Evolutionary conservation across 2,329 filamentous ascomycete genomes (phyloP).

Genomic region (Clonostachys solani): DNA sequence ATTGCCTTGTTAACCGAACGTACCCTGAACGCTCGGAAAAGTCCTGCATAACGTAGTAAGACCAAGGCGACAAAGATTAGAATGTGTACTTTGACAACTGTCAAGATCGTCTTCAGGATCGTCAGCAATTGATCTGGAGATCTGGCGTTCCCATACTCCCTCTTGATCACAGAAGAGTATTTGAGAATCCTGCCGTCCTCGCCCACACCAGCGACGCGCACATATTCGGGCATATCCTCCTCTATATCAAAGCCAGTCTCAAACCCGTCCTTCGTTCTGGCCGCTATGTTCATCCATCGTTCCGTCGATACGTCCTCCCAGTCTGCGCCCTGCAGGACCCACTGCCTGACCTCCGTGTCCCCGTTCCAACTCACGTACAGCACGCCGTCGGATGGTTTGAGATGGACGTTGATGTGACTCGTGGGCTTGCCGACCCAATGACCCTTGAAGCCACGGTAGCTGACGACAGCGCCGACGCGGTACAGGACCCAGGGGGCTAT

Average conservation of each 20-base stretch:
- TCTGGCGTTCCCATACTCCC: too few species aligned
- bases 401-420: constrained; percentile 13
- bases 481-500: constrained; percentile 28
- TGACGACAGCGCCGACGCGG: constrained; percentile 32
- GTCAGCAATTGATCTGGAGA: too few species aligned
- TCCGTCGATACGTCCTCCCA: not conserved
- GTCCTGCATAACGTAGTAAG: too few species aligned
- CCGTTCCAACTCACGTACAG: constrained; percentile 52
- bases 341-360: constrained; percentile 37
- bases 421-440: constrained; percentile 44
- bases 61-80: too few species aligned
- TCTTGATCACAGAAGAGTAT: not conserved
- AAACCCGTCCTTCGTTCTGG: not conserved
- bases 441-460: constrained; percentile 50
- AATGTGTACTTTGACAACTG: too few species aligned
- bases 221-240: constrained; percentile 1
- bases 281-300: not conserved
- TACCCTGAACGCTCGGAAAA: too few species aligned
- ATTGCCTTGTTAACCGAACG: too few species aligned
- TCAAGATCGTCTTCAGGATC: too few species aligned
- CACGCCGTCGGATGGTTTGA: constrained; percentile 10
- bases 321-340: constrained; percentile 26
- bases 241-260: not conserved
- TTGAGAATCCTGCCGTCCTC: constrained; percentile 1
- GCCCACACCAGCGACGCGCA: constrained; percentile 1